Evolutionary conservation across 2,329 filamentous ascomycete genomes (phyloP).

Genomic region (Aureobasidium uvarum): DNA sequence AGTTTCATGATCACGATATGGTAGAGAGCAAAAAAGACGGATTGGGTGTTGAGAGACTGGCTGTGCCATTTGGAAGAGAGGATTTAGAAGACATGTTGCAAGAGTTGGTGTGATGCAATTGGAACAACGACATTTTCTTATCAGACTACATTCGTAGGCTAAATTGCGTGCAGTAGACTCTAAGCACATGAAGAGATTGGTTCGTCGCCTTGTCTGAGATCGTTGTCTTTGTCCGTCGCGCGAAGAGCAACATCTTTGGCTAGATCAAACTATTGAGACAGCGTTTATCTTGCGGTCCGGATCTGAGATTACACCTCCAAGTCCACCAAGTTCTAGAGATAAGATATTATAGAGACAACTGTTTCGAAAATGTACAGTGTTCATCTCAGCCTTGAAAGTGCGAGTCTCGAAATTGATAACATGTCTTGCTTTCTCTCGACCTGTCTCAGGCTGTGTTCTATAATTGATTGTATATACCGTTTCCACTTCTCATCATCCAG

Average conservation of each 20-base stretch:
- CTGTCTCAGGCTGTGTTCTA: neutral
- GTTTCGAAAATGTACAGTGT: neutral
- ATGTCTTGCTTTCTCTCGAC: neutral
- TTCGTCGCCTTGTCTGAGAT: too few relatives aligned
- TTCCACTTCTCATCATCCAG: neutral
- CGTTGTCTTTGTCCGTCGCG: neutral
- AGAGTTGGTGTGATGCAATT: constrained; percentile 54
- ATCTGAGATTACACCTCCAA: neutral
- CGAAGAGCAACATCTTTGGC: too few relatives aligned
- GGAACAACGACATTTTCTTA: neutral
- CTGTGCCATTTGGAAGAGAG: constrained; percentile 80
- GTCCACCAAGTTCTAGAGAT: neutral
- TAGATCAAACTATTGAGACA: too few relatives aligned
- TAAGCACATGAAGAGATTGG: too few relatives aligned
- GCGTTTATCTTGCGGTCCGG: too few relatives aligned
- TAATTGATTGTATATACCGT: neutral
- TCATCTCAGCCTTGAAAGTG: neutral
- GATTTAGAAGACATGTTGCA: constrained; percentile 88
- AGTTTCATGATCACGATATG: constrained; percentile 99
- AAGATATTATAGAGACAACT: neutral
- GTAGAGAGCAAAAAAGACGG: constrained; percentile 84
- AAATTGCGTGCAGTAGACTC: too few relatives aligned
- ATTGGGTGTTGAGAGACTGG: constrained; percentile 78
- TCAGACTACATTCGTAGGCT: too few relatives aligned
- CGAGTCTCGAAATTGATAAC: neutral